phyloP scores from a whole-genome alignment of 306 rosid species.

The Inga laurina region DNA sequence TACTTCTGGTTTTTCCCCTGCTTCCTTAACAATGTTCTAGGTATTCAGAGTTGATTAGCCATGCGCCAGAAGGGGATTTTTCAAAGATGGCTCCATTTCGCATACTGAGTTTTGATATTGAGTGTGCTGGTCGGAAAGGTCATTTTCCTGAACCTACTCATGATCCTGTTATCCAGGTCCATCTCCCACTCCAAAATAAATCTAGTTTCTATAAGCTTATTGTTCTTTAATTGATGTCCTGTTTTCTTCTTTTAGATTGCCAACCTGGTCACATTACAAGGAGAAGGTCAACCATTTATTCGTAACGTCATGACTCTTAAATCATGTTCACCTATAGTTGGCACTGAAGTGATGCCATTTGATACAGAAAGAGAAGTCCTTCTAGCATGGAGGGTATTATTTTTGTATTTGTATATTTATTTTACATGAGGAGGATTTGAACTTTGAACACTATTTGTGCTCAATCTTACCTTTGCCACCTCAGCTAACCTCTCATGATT shows the following conservation, averaged over 20 bases:
- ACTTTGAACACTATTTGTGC: neutral
- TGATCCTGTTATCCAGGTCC: conserved; percentile 98
- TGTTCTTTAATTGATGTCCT: conserved; percentile 33
- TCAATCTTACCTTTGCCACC: neutral
- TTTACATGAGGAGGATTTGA: neutral
- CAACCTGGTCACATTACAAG: conserved; percentile 92
- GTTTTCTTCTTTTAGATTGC: conserved; percentile 65
- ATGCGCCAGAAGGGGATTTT: conserved; percentile 90
- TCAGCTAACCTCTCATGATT: neutral
- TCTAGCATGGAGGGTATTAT: conserved; percentile 93
- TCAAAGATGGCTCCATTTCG: conserved; percentile 99
- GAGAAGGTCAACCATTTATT: conserved; percentile 73
- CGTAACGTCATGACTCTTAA: conserved; percentile 95
- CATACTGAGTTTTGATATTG: conserved; percentile 95
- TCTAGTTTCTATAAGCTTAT: conserved; percentile 2
- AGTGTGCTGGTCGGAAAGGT: conserved; percentile 99
- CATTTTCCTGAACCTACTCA: conserved; percentile 95
- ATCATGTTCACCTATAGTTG: conserved; percentile 92
- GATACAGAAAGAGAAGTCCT: conserved; percentile 88
- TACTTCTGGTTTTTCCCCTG: conserved; percentile 18
- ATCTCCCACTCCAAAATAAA: conserved; percentile 12
- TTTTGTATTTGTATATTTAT: conserved; percentile 21
- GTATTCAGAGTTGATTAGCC: conserved; percentile 85
- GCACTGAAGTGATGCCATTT: conserved; percentile 90
- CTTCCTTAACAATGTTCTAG: conserved; percentile 65